Evolutionary conservation across 1,139 yeast species (phyloP).

Genomic region (Ogataea hybrid): DNA sequence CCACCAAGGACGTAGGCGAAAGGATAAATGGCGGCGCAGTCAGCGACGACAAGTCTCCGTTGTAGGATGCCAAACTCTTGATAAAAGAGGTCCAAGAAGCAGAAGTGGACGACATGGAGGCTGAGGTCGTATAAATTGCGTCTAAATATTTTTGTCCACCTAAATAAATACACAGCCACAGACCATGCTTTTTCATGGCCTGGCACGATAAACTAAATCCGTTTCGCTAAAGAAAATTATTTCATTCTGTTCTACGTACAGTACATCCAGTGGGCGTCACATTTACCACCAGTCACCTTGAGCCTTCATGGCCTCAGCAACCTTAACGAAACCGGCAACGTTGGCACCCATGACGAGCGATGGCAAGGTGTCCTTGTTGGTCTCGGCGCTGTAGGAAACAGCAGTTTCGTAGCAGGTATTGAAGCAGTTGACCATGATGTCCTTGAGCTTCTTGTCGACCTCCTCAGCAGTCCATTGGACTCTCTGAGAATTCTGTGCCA

Average conservation of each 20-base stretch:
- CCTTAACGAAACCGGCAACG: slow-evolving; percentile 98
- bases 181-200: no score
- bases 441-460: slow-evolving; percentile 84
- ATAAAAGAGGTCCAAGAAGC: slow-evolving; percentile 82
- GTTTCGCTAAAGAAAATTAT: not conserved
- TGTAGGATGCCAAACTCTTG: slow-evolving; percentile 88
- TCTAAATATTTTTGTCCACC: not conserved
- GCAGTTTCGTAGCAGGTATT: slow-evolving; percentile 91
- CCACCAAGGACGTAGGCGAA: slow-evolving; percentile 84
- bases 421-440: slow-evolving; percentile 92
- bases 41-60: slow-evolving; percentile 89
- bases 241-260: slow-evolving; percentile 2
- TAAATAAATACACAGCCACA: slow-evolving; percentile 37
- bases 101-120: slow-evolving; percentile 27
- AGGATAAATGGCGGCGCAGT: slow-evolving; percentile 99
- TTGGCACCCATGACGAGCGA: slow-evolving; percentile 98
- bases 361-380: slow-evolving; percentile 66
- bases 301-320: slow-evolving; percentile 96
- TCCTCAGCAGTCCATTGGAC: slow-evolving; percentile 83
- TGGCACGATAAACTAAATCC: not conserved
- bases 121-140: slow-evolving; percentile 1
- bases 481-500: slow-evolving; percentile 99
- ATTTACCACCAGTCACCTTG: slow-evolving; percentile 70
- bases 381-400: slow-evolving; percentile 69
- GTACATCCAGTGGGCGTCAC: not conserved